Base-by-base conservation (phyloP, 1,284 basidiomycete species). In the Sanguinoderma infundibulare region DNA sequence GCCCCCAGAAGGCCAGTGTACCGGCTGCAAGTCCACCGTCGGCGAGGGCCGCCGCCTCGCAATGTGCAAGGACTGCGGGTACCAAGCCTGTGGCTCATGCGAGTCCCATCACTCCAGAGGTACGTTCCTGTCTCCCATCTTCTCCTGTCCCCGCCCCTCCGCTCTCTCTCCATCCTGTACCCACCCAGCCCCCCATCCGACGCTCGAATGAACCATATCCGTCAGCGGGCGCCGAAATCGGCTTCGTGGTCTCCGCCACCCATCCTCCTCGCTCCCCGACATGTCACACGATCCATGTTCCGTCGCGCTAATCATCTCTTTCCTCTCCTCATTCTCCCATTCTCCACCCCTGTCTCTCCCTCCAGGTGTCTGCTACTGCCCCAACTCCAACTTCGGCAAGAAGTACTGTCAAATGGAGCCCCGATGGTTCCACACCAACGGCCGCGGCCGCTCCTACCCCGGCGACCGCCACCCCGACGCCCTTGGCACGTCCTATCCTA, bases 311-410 rank as follows among this genome's bases (percentile, higher is more conserved):
- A 32, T 32, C 10, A 34, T n/a, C 2, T 35, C 20, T 32, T 26
- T 28, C 28, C n/a, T 32, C n/a, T 5, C 5, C 5, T 46, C 14
- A 14, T 46, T 28, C 24, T 14, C 3, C 9, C 46, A 4, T 3
- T 3, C 46, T 49, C 42, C 26, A 49, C 28, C 9, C 32, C 17
- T 6, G n/a, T 28, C 12, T 35, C n/a, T 22, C 22, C 55, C 5
- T 36, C 55, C 56, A 78, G 76, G 77, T n/a, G 76, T 76, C 10
- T 78, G 77, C 69, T 76, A 77, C 59, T 79, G 78, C 66, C 69
- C 69, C 10, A 71, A 72, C 52, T 72, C 69, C 12, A 78, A 79
- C 59, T 78, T 79, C 55, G 76, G 77, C 15, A 57, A 70, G 35
- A 62, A 61, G 14, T 78, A 79, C 61, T 79, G 78, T 62, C 53